These are phyloP conservation scores for Lagenidium sp. DNA, from an alignment of 352 stramenopile species.

Conservation along the genomic window DNA sequence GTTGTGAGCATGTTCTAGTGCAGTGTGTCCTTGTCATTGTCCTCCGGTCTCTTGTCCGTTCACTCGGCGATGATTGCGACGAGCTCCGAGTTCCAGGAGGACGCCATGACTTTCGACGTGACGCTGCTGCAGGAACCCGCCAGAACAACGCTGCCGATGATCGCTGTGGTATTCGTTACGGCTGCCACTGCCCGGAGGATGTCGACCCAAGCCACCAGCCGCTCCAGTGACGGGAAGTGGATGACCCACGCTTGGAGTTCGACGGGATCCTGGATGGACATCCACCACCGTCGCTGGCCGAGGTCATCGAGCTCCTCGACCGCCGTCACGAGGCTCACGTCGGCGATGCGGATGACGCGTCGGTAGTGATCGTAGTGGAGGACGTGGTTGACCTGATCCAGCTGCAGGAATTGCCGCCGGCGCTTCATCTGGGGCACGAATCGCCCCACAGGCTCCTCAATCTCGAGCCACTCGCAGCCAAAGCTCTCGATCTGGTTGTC, in stretches of 20 bases:
- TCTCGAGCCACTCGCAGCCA: constrained; percentile 41
- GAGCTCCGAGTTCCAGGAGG: too few relatives aligned
- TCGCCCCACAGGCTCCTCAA: constrained; percentile 45
- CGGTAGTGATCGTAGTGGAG: constrained; percentile 49
- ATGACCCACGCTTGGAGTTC: constrained; percentile 55
- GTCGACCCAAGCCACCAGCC: constrained; percentile 30
- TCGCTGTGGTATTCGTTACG: constrained; percentile 16
- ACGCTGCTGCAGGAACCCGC: too few relatives aligned
- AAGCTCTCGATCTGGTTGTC: constrained; percentile 9
- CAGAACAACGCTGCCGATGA: constrained; percentile 36
- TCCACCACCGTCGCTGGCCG: constrained; percentile 38
- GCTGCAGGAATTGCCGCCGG: constrained; percentile 28
- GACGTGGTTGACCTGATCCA: constrained; percentile 51
- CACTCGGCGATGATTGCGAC: too few relatives aligned
- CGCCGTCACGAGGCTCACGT: constrained; percentile 49
- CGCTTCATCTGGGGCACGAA: constrained; percentile 34
- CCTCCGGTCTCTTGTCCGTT: too few relatives aligned
- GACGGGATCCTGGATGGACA: constrained; percentile 48
- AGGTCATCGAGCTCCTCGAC: constrained; percentile 31
- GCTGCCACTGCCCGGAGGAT: constrained; percentile 26
- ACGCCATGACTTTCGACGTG: too few relatives aligned
- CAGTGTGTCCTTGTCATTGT: too few relatives aligned
- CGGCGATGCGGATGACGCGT: constrained; percentile 37
- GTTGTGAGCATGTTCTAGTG: too few relatives aligned
- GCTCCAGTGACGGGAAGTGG: constrained; percentile 32